Base-by-base conservation (phyloP, 805 yeast species). In the Ascoidea tarda region DNA sequence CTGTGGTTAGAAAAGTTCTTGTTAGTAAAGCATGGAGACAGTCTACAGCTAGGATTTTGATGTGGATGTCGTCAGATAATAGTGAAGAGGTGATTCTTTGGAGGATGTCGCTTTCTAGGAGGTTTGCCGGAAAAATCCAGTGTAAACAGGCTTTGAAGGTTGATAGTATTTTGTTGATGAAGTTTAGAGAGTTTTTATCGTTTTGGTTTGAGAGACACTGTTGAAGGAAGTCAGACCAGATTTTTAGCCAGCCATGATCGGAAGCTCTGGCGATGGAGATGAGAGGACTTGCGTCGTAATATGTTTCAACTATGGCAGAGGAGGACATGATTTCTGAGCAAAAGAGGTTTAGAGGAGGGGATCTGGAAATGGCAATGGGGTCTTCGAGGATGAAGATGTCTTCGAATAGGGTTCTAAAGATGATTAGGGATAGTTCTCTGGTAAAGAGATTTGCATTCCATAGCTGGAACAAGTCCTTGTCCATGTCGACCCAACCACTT, bases 341-440 rank as follows among this genome's bases (percentile, higher is more conserved):
- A 50, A 88, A 75, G 38, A 95, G 88, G 50, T 84, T 83, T 46
- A 91, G 74, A 1, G 85, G 76, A n/a, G 79, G 75, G 53, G 84
- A 78, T 61, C 98, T 75, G 58, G 81, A 84, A 42, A 90, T 74
- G 1, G 96, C 96, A 21, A 88, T 78, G 31, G 96, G 84, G 63
- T 93, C 99, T 59, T 93, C 98, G 49, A 93, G 72, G 51, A 95
- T 71, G 63, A 88, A 93, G 8, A 93, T 79, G 63, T 93, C 99
- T 67, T 93, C 99, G 63, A 91, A 93, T 16, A 93, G 67, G 4
- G 95, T 88, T 61, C 96, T 73, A 58, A 87, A 77, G 5, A 93
- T 84, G 49, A 85, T 79, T 31, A 91, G 69, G 2, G 90, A 73
- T 50, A 93, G 69, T 62, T 89, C 96, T 57, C 96, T 73, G 4